These are phyloP conservation scores for Xylariaceae sp. DNA, from an alignment of 2,329 filamentous ascomycete genomes.

Conservation along the genomic window DNA sequence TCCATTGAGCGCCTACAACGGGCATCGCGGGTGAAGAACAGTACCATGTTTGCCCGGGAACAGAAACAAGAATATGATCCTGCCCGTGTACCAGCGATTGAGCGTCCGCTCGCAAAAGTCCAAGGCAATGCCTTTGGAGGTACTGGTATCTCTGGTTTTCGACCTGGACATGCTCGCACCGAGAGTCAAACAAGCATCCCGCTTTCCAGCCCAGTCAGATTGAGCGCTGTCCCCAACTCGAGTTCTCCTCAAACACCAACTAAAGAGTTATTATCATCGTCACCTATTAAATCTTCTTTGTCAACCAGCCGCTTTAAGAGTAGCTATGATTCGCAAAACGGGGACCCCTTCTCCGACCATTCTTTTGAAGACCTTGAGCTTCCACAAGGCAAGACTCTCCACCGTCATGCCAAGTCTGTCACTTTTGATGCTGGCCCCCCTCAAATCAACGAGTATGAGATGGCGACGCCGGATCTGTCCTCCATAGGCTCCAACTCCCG, in stretches of 20 bases:
- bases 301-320: constrained; percentile 68
- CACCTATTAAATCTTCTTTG: constrained; percentile 88
- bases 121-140: constrained; percentile 72
- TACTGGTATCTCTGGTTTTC: constrained; percentile 55
- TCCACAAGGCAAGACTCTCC: constrained; percentile 67
- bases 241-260: constrained; percentile 57
- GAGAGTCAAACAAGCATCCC: constrained; percentile 66
- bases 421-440: constrained; percentile 94
- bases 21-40: constrained; percentile 95
- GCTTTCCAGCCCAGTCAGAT: constrained; percentile 52
- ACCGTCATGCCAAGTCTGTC: constrained; percentile 92
- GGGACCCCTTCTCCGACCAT: constrained; percentile 69
- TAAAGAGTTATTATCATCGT: constrained; percentile 71
- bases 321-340: constrained; percentile 69
- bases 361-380: constrained; percentile 60
- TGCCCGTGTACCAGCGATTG: constrained; percentile 72
- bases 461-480: constrained; percentile 95
- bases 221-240: constrained; percentile 31
- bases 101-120: constrained; percentile 78
- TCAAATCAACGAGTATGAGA: constrained; percentile 96
- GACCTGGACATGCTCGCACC: constrained; percentile 52
- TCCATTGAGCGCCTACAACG: constrained; percentile 96
- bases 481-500: constrained; percentile 87
- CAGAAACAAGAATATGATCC: constrained; percentile 93
- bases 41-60: constrained; percentile 93